Evolutionary conservation across 1,284 basidiomycete genomes (phyloP), one percentile per base, ranked within the genome.

Genomic region (Wallemia mellicola): DNA sequence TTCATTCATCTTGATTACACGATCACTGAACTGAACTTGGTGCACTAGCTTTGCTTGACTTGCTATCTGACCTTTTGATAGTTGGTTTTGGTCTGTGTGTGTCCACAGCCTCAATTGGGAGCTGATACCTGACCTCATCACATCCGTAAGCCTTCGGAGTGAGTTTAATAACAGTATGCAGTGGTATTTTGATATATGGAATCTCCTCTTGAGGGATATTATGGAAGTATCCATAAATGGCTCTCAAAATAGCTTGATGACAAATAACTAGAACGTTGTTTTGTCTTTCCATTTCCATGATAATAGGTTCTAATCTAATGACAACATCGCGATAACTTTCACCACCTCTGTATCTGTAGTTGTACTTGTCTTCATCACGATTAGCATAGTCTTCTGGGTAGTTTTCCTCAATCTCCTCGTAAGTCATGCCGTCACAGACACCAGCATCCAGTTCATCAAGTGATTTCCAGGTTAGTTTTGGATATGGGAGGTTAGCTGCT

Each of bases 321-420:
- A 96, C 88, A 9, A 91, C 86, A 68, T 95, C 89, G 25, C 89
- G 79, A 69, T 95, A 95, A 2, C 87, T 91, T 69, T 95, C 94
- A 59, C 94, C 92, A 22, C 81, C 84, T 67, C 86, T 76, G 71
- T 96, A 96, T 25, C 94, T 80, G 69, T 99, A 99, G 72, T 98
- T 98, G 27, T 28, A 57, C 24, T 57, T 57, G 22, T 57, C 55
- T 58, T 98, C 89, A 67, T 98, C 94, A 26, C 94, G 80, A 67
- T 87, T 88, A n/a, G 88, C 91, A 68, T 92, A 96, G 70, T 99
- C 94, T 64, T 99, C 94, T 0, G 94, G 94, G 68, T 96, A 98
- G 24, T 28, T 58, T 60, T 84, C 86, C 75, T 91, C 92, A 61
- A 98, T 96, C 75, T 98, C 92, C 72, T 89, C 83, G 68, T 98